A percentile compares a stretch with the other conserved stretches of the same genome.
Conservation (phyloP, 345 rosid genomes). For the Combretum micranthum region DNA sequence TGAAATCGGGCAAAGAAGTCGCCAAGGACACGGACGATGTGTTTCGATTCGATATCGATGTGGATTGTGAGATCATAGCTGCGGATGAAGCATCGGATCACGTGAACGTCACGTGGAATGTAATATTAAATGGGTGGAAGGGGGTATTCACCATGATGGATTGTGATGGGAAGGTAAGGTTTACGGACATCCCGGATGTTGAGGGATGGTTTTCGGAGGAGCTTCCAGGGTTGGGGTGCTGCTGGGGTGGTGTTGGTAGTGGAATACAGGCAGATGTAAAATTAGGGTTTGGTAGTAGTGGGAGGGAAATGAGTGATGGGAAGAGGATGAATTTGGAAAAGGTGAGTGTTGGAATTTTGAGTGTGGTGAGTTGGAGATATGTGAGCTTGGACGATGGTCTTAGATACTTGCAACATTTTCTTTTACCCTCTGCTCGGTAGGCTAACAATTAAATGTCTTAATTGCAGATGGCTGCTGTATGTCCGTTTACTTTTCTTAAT, state of each 20-base stretch:
- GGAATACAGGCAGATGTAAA: conserved; percentile 39
- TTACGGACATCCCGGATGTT: neutral
- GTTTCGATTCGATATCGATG: conserved; percentile 26
- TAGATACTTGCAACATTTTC: conserved; percentile 45
- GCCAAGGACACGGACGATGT: conserved; percentile 5
- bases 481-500: no score
- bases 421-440: no score
- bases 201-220: conserved; percentile 45
- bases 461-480: no score
- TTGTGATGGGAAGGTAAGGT: conserved; percentile 13
- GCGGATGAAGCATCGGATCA: neutral
- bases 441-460: no score
- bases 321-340: conserved; percentile 16
- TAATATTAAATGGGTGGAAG: conserved; percentile 29
- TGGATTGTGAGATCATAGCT: neutral
- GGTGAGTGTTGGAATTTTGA: conserved; percentile 34
- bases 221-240: conserved; percentile 35
- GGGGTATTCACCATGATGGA: conserved; percentile 42
- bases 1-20: conserved; percentile 11
- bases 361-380: conserved; percentile 36
- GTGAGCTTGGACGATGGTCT: conserved; percentile 36
- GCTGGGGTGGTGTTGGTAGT: conserved; percentile 16
- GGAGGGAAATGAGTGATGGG: neutral
- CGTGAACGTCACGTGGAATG: conserved; percentile 34
- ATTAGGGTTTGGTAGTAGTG: conserved; percentile 13